phyloP scores from a whole-genome alignment of 768 basidiomycete genomes.

The Phylloporus sp. region DNA sequence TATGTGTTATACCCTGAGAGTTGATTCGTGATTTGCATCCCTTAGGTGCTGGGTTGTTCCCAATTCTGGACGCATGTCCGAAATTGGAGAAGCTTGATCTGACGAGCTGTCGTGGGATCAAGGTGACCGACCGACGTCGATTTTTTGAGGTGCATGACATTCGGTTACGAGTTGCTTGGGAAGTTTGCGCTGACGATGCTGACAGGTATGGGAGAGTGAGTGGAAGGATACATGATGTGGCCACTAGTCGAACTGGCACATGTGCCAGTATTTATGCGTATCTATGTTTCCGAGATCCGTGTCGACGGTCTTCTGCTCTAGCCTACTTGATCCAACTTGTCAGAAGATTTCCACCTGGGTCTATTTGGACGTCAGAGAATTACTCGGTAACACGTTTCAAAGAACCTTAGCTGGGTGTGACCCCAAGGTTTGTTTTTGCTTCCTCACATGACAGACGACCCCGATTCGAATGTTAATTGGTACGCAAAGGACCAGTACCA shows the following conservation, averaged over 20 bases:
- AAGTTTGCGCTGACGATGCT: not conserved
- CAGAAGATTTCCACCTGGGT: not conserved
- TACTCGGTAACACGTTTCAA: not conserved
- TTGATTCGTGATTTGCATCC: not conserved
- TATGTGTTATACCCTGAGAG: not conserved
- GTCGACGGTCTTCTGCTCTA: not conserved
- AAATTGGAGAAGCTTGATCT: constrained; percentile 54
- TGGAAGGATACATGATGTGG: not conserved
- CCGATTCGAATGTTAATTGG: too few species aligned
- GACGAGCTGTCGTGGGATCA: constrained; percentile 64
- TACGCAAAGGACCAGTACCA: too few species aligned
- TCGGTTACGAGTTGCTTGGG: constrained; percentile 12
- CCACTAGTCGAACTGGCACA: not conserved
- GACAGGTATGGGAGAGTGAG: constrained; percentile 27
- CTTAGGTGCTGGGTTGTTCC: constrained; percentile 51
- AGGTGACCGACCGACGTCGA: constrained; percentile 52
- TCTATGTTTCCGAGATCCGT: not conserved
- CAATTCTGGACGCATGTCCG: constrained; percentile 55
- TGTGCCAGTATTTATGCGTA: not conserved
- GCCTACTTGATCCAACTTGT: not conserved
- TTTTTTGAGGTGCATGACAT: constrained; percentile 53
- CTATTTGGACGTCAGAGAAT: not conserved
- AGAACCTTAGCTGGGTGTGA: not conserved
- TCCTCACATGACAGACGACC: too few species aligned
- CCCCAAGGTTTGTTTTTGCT: not conserved